These are phyloP conservation scores for Tolypocladium album DNA, from an alignment of 2,329 filamentous ascomycete genomes.

Conservation along the genomic window DNA sequence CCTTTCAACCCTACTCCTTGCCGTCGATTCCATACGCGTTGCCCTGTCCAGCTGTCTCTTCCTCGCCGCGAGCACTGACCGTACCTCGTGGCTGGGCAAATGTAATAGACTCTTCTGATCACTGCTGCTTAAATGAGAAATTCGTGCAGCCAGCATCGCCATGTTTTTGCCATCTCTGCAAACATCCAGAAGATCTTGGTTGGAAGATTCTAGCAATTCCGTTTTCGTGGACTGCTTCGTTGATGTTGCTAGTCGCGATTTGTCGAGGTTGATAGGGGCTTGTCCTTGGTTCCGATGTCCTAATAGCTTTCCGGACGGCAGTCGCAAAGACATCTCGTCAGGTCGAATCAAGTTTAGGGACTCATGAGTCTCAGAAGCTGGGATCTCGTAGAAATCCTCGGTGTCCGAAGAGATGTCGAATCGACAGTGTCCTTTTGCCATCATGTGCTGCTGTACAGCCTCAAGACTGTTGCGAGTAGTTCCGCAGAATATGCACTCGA, in stretches of 20 bases:
- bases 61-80: slow-evolving; percentile 6
- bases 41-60: slow-evolving; percentile 5
- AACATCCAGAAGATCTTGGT: background rate
- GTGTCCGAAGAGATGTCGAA: slow-evolving; percentile 28
- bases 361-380: background rate
- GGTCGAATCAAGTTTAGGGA: background rate
- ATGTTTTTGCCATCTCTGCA: background rate
- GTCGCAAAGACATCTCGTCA: slow-evolving; percentile 4
- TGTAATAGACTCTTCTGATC: slow-evolving; percentile 9
- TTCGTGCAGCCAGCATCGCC: background rate
- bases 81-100: slow-evolving; percentile 7
- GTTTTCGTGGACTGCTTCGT: background rate
- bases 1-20: slow-evolving; percentile 6
- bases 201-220: no score
- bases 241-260: background rate
- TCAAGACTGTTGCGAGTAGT: slow-evolving; percentile 28
- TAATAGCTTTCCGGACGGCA: slow-evolving; percentile 25
- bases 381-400: slow-evolving; percentile 29
- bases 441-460: slow-evolving; percentile 41
- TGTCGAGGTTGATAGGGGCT: background rate
- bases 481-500: slow-evolving; percentile 41
- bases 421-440: slow-evolving; percentile 35
- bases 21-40: slow-evolving; percentile 4
- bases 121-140: slow-evolving; percentile 4
- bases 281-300: slow-evolving; percentile 8